Evolutionary conservation across 495 filamentous ascomycete genomes (phyloP).

Genomic region (Coniosporium apollinis): DNA sequence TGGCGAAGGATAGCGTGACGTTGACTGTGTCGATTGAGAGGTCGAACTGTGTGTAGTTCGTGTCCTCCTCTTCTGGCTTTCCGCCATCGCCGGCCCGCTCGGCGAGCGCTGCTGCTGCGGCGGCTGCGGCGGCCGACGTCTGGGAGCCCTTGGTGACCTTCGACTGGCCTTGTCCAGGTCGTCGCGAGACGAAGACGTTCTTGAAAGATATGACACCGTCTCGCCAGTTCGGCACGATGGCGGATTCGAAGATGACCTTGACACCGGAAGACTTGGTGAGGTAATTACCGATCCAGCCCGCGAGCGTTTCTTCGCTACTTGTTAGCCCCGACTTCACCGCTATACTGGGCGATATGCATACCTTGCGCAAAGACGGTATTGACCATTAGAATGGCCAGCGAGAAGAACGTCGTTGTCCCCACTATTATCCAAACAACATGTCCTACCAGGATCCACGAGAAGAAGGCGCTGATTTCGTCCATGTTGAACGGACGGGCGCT

Average conservation of each 20-base stretch:
- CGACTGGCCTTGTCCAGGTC: slow-evolving; percentile 56
- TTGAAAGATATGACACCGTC: slow-evolving; percentile 89
- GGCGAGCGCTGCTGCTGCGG: slow-evolving; percentile 44
- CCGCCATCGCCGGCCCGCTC: slow-evolving; percentile 29
- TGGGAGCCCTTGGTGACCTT: slow-evolving; percentile 89
- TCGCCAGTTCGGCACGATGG: slow-evolving; percentile 89
- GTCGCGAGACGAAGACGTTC: slow-evolving; percentile 87
- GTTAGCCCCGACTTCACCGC: slow-evolving; percentile 10
- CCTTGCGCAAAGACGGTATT: slow-evolving; percentile 95
- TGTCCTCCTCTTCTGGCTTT: slow-evolving; percentile 59
- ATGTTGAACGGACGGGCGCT: slow-evolving; percentile 89
- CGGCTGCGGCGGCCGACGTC: slow-evolving; percentile 68
- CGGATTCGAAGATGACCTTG: slow-evolving; percentile 95
- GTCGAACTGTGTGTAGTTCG: slow-evolving; percentile 95
- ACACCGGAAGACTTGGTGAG: slow-evolving; percentile 84
- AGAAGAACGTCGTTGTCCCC: slow-evolving; percentile 95
- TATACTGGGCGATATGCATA: slow-evolving; percentile 21
- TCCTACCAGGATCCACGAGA: slow-evolving; percentile 86
- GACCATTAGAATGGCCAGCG: slow-evolving; percentile 67
- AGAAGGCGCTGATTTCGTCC: slow-evolving; percentile 87
- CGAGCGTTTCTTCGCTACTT: slow-evolving; percentile 56
- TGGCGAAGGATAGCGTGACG: slow-evolving; percentile 89
- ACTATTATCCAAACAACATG: slow-evolving; percentile 89
- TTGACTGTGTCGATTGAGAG: slow-evolving; percentile 88
- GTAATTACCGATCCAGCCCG: slow-evolving; percentile 87